A percentile compares a stretch with the other conserved stretches of the same genome.
Conservation (phyloP, 495 filamentous ascomycete genomes). For the Lineolata rhizophorae region DNA sequence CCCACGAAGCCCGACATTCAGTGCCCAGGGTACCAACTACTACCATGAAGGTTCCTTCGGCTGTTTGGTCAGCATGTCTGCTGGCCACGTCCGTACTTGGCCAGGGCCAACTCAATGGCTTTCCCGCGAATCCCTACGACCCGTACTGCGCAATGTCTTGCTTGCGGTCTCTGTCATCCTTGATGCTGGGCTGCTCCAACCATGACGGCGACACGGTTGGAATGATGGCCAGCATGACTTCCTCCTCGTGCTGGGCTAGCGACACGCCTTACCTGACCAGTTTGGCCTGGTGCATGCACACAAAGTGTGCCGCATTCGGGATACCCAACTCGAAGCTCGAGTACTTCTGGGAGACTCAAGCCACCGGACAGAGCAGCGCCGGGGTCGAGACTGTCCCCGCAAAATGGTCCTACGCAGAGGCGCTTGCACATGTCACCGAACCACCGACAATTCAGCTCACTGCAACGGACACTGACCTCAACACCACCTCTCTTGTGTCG, state of each 20-base stretch:
- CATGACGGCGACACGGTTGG: background rate
- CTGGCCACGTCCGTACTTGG: background rate
- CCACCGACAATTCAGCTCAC: background rate
- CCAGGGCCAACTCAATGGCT: background rate
- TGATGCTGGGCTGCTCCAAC: background rate
- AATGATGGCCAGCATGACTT: background rate
- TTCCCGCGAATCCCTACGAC: background rate
- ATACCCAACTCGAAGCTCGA: conserved; percentile 13
- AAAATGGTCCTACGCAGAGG: background rate
- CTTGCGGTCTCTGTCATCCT: background rate
- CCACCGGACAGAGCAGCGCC: conserved; percentile 5
- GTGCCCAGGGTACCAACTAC: background rate
- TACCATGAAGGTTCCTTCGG: background rate
- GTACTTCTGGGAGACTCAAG: conserved; percentile 15
- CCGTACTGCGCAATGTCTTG: background rate
- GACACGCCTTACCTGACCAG: conserved; percentile 18
- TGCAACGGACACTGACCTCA: conserved; percentile 5
- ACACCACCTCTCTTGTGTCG: conserved; percentile 13
- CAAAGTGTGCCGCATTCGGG: conserved; percentile 8
- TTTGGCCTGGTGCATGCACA: conserved; percentile 19
- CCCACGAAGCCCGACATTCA: background rate
- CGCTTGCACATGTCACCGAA: background rate
- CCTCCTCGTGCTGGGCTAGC: conserved; percentile 13
- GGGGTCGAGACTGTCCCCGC: background rate
- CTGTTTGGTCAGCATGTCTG: background rate